Percentiles rank a stretch among this genome's conserved stretches.
phyloP scores from a whole-genome alignment of 129 eudicot genomes.

The Scalesia atractyloides region DNA sequence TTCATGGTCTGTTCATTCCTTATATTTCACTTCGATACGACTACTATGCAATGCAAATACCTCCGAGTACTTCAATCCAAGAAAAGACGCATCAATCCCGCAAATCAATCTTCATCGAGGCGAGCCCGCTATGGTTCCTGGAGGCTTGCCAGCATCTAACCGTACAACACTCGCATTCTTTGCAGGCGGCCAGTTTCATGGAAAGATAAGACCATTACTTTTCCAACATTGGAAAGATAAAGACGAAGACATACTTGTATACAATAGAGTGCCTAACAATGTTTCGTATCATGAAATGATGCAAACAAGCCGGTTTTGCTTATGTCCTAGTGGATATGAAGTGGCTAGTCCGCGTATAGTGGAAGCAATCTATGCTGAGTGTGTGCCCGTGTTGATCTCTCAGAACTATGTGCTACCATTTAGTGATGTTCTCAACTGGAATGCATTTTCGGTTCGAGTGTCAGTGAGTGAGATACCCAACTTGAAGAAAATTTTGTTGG shows the following conservation, averaged over 20 bases:
- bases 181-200: conserved; percentile 73
- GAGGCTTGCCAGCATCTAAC: conserved; percentile 48
- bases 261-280: conserved; percentile 44
- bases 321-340: conserved; percentile 91
- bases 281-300: conserved; percentile 62
- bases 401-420: conserved; percentile 62
- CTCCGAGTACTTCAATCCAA: conserved; percentile 76
- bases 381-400: conserved; percentile 80
- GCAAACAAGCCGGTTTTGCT: conserved; percentile 68
- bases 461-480: conserved; percentile 59
- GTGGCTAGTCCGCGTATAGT: conserved; percentile 79
- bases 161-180: conserved; percentile 72
- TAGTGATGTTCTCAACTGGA: conserved; percentile 83
- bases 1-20: conserved; percentile 74
- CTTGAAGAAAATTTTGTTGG: conserved; percentile 53
- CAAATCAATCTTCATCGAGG: conserved; percentile 54
- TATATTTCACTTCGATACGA: conserved; percentile 76
- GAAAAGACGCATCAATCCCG: conserved; percentile 79
- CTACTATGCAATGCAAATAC: conserved; percentile 82
- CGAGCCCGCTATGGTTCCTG: conserved; percentile 24
- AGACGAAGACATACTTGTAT: conserved; percentile 58
- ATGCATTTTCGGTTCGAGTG: conserved; percentile 57
- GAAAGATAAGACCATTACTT: conserved; percentile 53
- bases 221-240: conserved; percentile 71
- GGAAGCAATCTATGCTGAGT: conserved; percentile 75